A percentile compares a stretch with the other conserved stretches of the same genome.
Conservation (phyloP, 768 basidiomycete species). For the Leccinum pellstonianum region DNA sequence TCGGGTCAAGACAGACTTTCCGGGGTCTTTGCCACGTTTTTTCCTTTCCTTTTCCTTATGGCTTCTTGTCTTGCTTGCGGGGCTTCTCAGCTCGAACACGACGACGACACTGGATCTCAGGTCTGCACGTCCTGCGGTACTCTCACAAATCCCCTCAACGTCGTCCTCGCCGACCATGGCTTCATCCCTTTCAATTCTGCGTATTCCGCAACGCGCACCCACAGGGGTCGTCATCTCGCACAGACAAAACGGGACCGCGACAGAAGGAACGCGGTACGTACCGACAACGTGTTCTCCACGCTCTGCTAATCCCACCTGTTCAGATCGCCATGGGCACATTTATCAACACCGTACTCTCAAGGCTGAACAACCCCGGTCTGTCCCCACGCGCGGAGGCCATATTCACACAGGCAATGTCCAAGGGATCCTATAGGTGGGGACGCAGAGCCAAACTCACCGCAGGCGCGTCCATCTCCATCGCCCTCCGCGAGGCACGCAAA, state of each 20-base stretch:
- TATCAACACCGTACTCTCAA: constrained; percentile 58
- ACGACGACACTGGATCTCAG: constrained; percentile 55
- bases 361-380: constrained; percentile 58
- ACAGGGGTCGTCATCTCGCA: background rate
- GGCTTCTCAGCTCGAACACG: constrained; percentile 44
- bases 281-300: constrained; percentile 13
- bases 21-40: constrained; percentile 9
- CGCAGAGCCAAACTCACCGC: constrained; percentile 66
- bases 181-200: constrained; percentile 34
- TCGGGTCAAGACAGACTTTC: constrained; percentile 19
- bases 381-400: constrained; percentile 64
- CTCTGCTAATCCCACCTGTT: constrained; percentile 13
- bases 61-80: constrained; percentile 53
- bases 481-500: constrained; percentile 67
- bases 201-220: constrained; percentile 47
- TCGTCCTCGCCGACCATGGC: constrained; percentile 51
- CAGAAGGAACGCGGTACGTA: constrained; percentile 58
- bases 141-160: constrained; percentile 62
- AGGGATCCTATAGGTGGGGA: constrained; percentile 69
- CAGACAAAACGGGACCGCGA: constrained; percentile 41
- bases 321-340: constrained; percentile 65
- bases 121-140: constrained; percentile 74
- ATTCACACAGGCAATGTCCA: constrained; percentile 66
- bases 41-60: background rate
- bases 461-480: constrained; percentile 66